phyloP scores from a whole-genome alignment of 441 rosid genomes.

The Bocquillonia castaneifolia region DNA sequence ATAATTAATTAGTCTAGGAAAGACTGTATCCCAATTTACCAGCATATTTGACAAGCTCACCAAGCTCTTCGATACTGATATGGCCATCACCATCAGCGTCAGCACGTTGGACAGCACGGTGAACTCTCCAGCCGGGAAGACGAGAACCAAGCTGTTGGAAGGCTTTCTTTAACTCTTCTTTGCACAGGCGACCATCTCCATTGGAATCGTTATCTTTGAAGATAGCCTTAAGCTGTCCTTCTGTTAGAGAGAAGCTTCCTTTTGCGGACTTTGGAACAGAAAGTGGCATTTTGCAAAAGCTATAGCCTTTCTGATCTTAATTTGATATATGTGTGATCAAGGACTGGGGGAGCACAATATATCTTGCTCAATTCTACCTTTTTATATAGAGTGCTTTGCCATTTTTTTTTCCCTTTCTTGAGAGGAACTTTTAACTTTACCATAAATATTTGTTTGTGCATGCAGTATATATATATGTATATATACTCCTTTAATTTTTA shows the following conservation, averaged over 20 bases:
- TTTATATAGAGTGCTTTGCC: too few species aligned
- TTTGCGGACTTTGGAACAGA: slow-evolving; percentile 12
- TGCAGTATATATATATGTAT: too few species aligned
- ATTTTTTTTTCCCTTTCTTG: too few species aligned
- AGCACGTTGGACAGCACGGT: slow-evolving; percentile 15
- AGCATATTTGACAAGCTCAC: slow-evolving; percentile 26
- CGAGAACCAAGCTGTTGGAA: slow-evolving; percentile 22
- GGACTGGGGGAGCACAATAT: background rate
- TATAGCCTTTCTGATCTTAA: too few species aligned
- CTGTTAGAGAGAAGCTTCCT: background rate
- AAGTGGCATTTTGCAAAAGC: slow-evolving; percentile 12
- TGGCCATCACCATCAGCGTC: slow-evolving; percentile 24
- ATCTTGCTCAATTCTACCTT: background rate
- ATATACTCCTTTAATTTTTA: too few species aligned
- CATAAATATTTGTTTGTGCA: too few species aligned
- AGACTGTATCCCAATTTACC: slow-evolving; percentile 9
- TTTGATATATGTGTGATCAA: too few species aligned
- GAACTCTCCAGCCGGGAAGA: slow-evolving; percentile 22
- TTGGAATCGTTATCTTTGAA: slow-evolving; percentile 14
- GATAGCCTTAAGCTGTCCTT: slow-evolving; percentile 20
- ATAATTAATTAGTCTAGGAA: background rate
- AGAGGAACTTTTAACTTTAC: too few species aligned
- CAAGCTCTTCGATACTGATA: slow-evolving; percentile 24
- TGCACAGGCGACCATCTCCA: slow-evolving; percentile 23
- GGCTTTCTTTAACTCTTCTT: slow-evolving; percentile 27